Conservation (phyloP, 768 basidiomycete genomes). For the Hemileccinum impolitum region DNA sequence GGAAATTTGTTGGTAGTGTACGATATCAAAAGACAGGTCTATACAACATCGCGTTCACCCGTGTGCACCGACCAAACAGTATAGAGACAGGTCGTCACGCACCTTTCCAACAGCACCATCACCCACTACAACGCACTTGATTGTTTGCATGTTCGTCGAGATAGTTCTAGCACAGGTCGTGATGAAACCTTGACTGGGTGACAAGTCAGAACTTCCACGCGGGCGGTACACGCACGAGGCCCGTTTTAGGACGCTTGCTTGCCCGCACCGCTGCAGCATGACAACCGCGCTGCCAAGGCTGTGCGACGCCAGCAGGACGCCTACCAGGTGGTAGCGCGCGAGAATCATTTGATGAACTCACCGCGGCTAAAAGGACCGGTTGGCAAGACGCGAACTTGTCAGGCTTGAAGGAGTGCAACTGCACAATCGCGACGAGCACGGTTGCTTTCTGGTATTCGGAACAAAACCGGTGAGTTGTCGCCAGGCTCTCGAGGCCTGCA, state of each 20-base stretch:
- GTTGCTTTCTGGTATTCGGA: constrained; percentile 21
- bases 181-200: constrained; percentile 10
- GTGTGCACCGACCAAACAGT: neutral
- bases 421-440: constrained; percentile 28
- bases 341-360: constrained; percentile 14
- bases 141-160: constrained; percentile 75
- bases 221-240: constrained; percentile 19
- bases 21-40: constrained; percentile 96
- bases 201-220: constrained; percentile 22
- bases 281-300: constrained; percentile 29
- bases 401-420: constrained; percentile 17
- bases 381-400: constrained; percentile 20
- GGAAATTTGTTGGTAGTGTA: constrained; percentile 99
- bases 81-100: constrained; percentile 28
- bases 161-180: constrained; percentile 16
- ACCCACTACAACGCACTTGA: constrained; percentile 96
- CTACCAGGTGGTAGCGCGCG: constrained; percentile 6
- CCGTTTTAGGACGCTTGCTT: constrained; percentile 21
- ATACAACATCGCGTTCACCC: constrained; percentile 8
- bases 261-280: constrained; percentile 24
- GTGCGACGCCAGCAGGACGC: constrained; percentile 17
- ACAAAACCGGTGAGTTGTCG: constrained; percentile 20
- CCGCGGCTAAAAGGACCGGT: constrained; percentile 12
- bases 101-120: constrained; percentile 99
- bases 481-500: neutral